phyloP scores from a whole-genome alignment of 192 early-diverging fungal genomes.

The Coemansia sp. region DNA sequence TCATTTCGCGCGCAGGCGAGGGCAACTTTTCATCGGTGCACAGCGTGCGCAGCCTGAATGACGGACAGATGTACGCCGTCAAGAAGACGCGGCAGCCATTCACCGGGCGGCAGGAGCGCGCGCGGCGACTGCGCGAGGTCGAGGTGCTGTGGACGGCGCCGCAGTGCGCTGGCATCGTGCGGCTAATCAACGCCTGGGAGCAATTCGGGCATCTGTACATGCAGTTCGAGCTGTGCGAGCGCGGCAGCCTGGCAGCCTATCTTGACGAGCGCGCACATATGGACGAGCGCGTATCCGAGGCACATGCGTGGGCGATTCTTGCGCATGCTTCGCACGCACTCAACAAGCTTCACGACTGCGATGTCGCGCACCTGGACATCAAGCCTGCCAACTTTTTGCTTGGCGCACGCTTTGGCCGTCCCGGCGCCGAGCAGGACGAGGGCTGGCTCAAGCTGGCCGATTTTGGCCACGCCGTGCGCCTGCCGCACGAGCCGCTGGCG shows the following conservation, averaged over 20 bases:
- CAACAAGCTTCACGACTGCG: constrained; percentile 66
- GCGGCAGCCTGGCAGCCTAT: constrained; percentile 63
- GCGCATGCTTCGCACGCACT: constrained; percentile 59
- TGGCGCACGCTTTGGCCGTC: constrained; percentile 24
- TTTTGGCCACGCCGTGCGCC: constrained; percentile 76
- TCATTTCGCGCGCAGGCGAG: constrained; percentile 65
- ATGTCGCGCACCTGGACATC: constrained; percentile 84
- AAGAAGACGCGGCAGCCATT: constrained; percentile 76
- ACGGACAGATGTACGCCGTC: constrained; percentile 72
- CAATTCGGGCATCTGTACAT: constrained; percentile 85
- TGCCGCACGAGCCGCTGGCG: constrained; percentile 22
- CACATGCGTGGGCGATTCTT: constrained; percentile 70
- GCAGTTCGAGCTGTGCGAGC: constrained; percentile 84
- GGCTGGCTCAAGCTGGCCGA: constrained; percentile 83
- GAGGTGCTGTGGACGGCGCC: constrained; percentile 73
- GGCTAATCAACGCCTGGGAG: constrained; percentile 86
- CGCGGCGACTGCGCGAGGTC: constrained; percentile 76
- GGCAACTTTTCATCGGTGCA: constrained; percentile 82
- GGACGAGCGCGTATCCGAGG: constrained; percentile 63
- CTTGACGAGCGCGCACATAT: constrained; percentile 32
- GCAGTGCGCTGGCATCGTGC: constrained; percentile 61
- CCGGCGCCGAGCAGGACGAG: constrained; percentile 39
- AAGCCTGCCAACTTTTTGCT: constrained; percentile 90
- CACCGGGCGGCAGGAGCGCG: constrained; percentile 67
- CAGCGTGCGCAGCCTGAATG: constrained; percentile 67